A percentile compares a stretch with the other conserved stretches of the same genome.
phyloP scores from a whole-genome alignment of 768 basidiomycete genomes.

The Mycena albidolilacea region DNA sequence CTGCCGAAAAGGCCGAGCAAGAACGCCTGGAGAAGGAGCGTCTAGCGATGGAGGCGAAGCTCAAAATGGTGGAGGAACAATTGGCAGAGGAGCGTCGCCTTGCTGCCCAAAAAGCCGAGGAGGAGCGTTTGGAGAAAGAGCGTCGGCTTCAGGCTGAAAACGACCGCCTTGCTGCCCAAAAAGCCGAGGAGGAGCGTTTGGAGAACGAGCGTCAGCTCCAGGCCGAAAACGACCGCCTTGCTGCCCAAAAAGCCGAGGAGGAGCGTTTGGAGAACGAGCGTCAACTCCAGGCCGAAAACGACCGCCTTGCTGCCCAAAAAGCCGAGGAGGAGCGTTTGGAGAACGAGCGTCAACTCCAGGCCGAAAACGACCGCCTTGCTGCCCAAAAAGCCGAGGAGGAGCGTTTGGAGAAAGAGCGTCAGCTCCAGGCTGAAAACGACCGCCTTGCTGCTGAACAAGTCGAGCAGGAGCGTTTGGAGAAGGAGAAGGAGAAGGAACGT shows the following conservation, averaged over 20 bases:
- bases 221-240: too few relatives aligned
- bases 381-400: background rate
- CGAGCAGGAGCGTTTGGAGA: slow-evolving; percentile 19
- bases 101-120: slow-evolving; percentile 33
- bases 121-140: slow-evolving; percentile 22
- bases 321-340: slow-evolving; percentile 12
- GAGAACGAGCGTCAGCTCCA: background rate
- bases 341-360: background rate
- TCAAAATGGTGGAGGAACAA: slow-evolving; percentile 26
- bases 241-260: too few relatives aligned
- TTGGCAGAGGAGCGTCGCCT: slow-evolving; percentile 29
- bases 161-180: slow-evolving; percentile 7
- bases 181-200: background rate
- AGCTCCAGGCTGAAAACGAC: slow-evolving; percentile 28
- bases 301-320: slow-evolving; percentile 10
- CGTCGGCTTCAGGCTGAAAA: slow-evolving; percentile 6
- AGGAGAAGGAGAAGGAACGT: slow-evolving; percentile 19
- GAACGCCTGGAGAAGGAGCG: slow-evolving; percentile 29
- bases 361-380: too few relatives aligned
- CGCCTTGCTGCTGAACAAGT: slow-evolving; percentile 11
- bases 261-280: slow-evolving; percentile 21
- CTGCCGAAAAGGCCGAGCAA: slow-evolving; percentile 26
- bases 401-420: slow-evolving; percentile 27
- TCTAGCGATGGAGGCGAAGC: slow-evolving; percentile 26
- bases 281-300: slow-evolving; percentile 30